Evolutionary conservation across 2,329 filamentous ascomycete species (phyloP).

Genomic region (Aureobasidium sp.): DNA sequence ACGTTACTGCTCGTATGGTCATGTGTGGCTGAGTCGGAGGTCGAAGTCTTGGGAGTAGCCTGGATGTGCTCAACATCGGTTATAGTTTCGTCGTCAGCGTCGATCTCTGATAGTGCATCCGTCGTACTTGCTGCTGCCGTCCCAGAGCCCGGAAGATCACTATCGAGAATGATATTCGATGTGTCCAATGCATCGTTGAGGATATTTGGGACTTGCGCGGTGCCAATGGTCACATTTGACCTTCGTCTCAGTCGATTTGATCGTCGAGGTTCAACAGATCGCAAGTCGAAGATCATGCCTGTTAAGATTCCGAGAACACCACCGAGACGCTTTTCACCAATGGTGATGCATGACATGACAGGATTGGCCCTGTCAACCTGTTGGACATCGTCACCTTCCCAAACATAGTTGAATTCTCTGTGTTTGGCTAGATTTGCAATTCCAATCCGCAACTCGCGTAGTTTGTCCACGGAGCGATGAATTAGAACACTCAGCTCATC

Average conservation of each 20-base stretch:
- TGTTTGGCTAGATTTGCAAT: slow-evolving; percentile 52
- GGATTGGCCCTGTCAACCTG: slow-evolving; percentile 59
- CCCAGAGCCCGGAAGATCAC: background rate
- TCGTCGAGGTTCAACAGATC: slow-evolving; percentile 17
- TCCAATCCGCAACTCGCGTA: slow-evolving; percentile 68
- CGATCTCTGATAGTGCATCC: background rate
- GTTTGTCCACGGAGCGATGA: slow-evolving; percentile 57
- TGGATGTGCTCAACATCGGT: background rate
- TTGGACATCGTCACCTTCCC: slow-evolving; percentile 56
- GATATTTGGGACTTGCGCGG: background rate
- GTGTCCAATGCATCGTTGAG: background rate
- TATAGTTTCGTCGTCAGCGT: background rate
- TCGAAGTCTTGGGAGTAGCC: background rate
- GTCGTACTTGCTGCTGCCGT: background rate
- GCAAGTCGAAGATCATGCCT: slow-evolving; percentile 58
- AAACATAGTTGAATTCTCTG: slow-evolving; percentile 52
- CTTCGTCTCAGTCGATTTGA: slow-evolving; percentile 2
- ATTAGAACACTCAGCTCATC: slow-evolving; percentile 77
- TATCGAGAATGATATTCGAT: too few species aligned
- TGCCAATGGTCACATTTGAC: background rate
- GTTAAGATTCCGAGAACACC: slow-evolving; percentile 64
- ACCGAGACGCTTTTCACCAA: slow-evolving; percentile 58
- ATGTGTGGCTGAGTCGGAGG: background rate
- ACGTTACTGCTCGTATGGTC: background rate
- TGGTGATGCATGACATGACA: slow-evolving; percentile 37